phyloP scores from a whole-genome alignment of 345 rosid species.

The Geranium rotundifolium region DNA sequence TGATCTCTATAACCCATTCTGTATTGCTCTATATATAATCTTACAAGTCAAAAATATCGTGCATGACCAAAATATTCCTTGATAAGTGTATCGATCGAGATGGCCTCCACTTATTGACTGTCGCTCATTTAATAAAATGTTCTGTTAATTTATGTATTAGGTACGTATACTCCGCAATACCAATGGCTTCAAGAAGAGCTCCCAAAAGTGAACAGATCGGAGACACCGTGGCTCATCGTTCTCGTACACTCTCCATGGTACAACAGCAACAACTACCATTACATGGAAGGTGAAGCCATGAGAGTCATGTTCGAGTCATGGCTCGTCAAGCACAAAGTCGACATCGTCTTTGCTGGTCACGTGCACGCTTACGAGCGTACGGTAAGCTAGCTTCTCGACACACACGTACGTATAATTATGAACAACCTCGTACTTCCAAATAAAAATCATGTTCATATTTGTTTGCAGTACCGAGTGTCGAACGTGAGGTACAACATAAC shows the following conservation, averaged over 20 bases:
- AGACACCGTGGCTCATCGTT: slow-evolving; percentile 88
- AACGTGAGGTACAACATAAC: slow-evolving; percentile 56
- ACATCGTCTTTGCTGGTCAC: too few species aligned
- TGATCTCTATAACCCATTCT: too few species aligned
- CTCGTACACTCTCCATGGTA: slow-evolving; percentile 75
- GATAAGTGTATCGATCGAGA: too few species aligned
- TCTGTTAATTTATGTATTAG: too few species aligned
- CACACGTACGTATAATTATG: too few species aligned
- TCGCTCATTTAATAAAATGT: too few species aligned
- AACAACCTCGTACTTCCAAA: background rate
- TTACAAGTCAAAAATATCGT: too few species aligned
- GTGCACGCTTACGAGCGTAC: slow-evolving; percentile 56
- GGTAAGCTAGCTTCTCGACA: slow-evolving; percentile 6
- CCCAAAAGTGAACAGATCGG: slow-evolving; percentile 61
- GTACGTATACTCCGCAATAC: slow-evolving; percentile 75
- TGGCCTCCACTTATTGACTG: too few species aligned
- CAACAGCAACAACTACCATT: slow-evolving; percentile 67
- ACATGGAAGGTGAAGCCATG: slow-evolving; percentile 12
- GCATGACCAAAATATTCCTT: too few species aligned
- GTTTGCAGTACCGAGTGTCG: slow-evolving; percentile 58
- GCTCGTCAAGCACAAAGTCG: too few species aligned
- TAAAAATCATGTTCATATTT: background rate
- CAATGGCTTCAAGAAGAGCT: slow-evolving; percentile 60
- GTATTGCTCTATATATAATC: too few species aligned
- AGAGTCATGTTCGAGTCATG: too few species aligned